phyloP scores from a whole-genome alignment of 2,329 filamentous ascomycete genomes.

The Colletotrichum sp. region DNA sequence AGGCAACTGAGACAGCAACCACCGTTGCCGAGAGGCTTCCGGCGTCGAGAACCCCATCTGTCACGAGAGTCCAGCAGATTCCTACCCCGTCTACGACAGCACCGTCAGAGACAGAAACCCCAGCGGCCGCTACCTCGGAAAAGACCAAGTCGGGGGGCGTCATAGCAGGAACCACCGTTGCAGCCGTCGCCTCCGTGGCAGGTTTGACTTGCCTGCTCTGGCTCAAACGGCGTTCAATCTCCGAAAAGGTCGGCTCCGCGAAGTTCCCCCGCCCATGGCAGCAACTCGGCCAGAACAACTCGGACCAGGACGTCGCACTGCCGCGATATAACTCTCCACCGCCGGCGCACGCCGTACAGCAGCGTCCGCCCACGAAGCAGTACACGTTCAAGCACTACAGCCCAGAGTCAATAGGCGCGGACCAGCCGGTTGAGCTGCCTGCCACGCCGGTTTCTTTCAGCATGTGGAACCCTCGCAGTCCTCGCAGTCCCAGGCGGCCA shows the following conservation, averaged over 20 bases:
- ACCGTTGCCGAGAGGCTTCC: not conserved
- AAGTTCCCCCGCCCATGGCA: conserved; percentile 5
- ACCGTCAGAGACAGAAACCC: not conserved
- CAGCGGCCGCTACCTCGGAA: not conserved
- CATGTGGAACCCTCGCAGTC: conserved; percentile 5
- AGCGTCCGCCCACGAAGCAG: not conserved
- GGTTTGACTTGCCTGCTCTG: conserved; percentile 3
- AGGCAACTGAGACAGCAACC: not conserved
- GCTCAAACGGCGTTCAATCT: conserved; percentile 14
- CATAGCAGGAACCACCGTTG: conserved; percentile 14
- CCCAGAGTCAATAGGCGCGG: conserved; percentile 5
- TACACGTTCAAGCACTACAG: conserved; percentile 13
- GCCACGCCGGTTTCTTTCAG: conserved; percentile 19
- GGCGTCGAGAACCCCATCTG: not conserved
- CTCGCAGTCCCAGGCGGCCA: not conserved
- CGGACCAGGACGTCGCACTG: not conserved
- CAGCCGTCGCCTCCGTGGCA: conserved; percentile 11
- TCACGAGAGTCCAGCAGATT: not conserved
- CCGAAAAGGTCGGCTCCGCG: not conserved
- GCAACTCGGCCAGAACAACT: not conserved
- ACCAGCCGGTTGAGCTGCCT: conserved; percentile 8
- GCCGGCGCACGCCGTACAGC: conserved; percentile 1
- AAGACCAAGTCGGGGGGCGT: not conserved
- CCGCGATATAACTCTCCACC: conserved; percentile 13
- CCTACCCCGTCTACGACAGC: not conserved